Conservation (phyloP, 768 basidiomycete species). For the Calocera viscosa region DNA sequence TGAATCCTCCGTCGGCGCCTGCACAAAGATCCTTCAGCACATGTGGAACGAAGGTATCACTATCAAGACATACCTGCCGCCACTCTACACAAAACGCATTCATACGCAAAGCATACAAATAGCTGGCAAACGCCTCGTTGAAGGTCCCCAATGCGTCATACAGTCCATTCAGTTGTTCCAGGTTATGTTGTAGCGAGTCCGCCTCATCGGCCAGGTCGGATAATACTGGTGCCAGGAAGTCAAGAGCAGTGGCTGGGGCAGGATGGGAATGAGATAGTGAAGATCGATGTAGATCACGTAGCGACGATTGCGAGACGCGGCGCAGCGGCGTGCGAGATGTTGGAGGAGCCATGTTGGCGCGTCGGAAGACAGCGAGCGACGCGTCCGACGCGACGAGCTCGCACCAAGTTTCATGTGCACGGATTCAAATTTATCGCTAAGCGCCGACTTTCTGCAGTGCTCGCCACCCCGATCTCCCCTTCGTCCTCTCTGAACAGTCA, state of each 20-base stretch:
- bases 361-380: not conserved
- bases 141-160: conserved; percentile 68
- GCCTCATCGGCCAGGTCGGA: conserved; percentile 84
- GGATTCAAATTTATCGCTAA: not conserved
- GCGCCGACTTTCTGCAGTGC: not conserved
- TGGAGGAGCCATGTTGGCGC: not conserved
- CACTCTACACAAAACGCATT: conserved; percentile 89
- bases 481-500: not conserved
- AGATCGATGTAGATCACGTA: conserved; percentile 73
- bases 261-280: conserved; percentile 39
- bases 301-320: conserved; percentile 82
- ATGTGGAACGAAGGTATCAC: not conserved
- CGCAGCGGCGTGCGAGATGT: conserved; percentile 58
- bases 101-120: conserved; percentile 87
- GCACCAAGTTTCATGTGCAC: not conserved
- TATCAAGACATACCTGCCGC: conserved; percentile 50
- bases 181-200: conserved; percentile 62
- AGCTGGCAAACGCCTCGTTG: conserved; percentile 89
- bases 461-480: no score
- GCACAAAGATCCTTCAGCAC: not conserved
- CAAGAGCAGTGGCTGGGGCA: conserved; percentile 70
- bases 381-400: not conserved
- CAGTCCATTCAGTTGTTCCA: conserved; percentile 56
- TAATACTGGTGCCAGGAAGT: conserved; percentile 73
- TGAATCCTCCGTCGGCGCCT: conserved; percentile 52